Percentiles rank a stretch among this genome's conserved stretches.
Conservation (phyloP, 331 rosid genomes). For the Malus hybrid region DNA sequence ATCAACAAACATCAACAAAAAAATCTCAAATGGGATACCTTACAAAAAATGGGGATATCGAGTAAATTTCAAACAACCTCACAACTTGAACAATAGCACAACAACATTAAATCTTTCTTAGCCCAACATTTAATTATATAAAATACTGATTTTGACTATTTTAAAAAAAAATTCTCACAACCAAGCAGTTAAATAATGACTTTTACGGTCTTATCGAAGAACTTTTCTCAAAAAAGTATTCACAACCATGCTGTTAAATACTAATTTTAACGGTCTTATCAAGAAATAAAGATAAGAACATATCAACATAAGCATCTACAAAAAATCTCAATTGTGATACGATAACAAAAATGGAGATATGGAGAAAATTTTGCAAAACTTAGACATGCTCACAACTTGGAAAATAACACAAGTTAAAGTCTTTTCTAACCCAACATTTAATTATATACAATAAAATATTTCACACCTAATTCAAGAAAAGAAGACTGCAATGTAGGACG, state of each 20-base stretch:
- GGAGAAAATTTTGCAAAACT: no score
- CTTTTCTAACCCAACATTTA: neutral
- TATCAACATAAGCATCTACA: neutral
- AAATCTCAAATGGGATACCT: neutral
- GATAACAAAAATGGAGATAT: no score
- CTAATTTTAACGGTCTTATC: neutral
- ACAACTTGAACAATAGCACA: neutral
- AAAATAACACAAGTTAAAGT: no score
- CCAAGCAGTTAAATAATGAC: neutral
- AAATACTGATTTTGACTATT: neutral
- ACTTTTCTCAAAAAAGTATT: no score
- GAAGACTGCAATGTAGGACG: no score
- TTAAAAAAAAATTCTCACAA: neutral
- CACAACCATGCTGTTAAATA: no score
- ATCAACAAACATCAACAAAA: neutral
- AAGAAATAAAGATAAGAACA: neutral
- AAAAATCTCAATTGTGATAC: neutral
- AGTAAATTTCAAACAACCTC: no score
- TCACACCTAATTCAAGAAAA: no score
- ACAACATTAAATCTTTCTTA: no score
- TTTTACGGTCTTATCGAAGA: neutral
- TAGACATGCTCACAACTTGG: neutral
- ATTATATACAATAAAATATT: no score
- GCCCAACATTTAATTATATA: no score
- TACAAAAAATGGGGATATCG: neutral